These are phyloP conservation scores for Tetrapisispora phaffii DNA, from an alignment of 805 yeast genomes.

Conservation along the genomic window DNA sequence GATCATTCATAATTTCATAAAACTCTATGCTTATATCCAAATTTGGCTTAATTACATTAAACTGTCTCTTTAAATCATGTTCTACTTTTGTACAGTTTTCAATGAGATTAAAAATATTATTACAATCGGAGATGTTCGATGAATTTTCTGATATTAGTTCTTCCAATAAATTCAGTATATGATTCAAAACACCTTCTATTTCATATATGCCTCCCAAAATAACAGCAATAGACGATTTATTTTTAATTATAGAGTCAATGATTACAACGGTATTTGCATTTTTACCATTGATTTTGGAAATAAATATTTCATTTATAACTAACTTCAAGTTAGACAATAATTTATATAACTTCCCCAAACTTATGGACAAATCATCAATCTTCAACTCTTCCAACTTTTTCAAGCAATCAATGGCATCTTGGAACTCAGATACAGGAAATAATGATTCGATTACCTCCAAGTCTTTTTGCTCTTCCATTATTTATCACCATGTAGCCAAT, in stretches of 20 bases:
- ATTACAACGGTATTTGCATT: background rate
- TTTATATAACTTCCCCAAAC: background rate
- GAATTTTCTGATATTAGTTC: constrained; percentile 11
- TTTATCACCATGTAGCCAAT: background rate
- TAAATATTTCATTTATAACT: background rate
- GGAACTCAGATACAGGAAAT: background rate
- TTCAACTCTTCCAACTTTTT: background rate
- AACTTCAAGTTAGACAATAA: background rate
- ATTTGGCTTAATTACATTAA: constrained; percentile 29
- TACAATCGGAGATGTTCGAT: constrained; percentile 8
- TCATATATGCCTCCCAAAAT: background rate
- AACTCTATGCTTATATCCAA: constrained; percentile 36
- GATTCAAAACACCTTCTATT: background rate
- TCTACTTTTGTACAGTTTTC: constrained; percentile 28
- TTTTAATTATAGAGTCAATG: background rate
- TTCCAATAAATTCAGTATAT: constrained; percentile 30
- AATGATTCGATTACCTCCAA: background rate
- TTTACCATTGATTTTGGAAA: background rate
- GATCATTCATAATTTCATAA: constrained; percentile 34
- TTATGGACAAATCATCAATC: background rate
- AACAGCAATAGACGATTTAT: background rate
- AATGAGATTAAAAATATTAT: constrained; percentile 23
- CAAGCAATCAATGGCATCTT: background rate
- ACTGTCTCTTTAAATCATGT: constrained; percentile 21
- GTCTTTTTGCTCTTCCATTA: background rate